Evolutionary conservation across 1,284 basidiomycete species (phyloP).

Genomic region (Cystobasidium pallidum): DNA sequence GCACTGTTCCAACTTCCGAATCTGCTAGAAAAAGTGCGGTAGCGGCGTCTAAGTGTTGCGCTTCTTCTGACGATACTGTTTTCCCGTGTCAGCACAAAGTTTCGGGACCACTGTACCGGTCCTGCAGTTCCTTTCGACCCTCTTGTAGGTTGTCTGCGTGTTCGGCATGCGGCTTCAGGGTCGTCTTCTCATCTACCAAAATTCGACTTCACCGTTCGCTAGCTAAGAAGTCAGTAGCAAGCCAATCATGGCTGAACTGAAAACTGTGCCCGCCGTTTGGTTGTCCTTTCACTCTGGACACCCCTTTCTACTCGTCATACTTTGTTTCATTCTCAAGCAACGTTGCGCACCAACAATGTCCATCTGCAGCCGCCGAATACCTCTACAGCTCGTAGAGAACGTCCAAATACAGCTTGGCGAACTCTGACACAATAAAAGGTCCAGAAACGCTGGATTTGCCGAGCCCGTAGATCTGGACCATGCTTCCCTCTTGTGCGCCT

Average conservation of each 20-base stretch:
- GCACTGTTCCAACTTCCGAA: not conserved
- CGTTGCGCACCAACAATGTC: too few relatives aligned
- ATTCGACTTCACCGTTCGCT: conserved; percentile 80
- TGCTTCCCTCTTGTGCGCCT: conserved; percentile 24
- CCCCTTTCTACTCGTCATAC: too few relatives aligned
- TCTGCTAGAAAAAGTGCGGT: conserved; percentile 56
- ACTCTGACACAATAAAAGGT: conserved; percentile 38
- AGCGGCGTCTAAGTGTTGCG: conserved; percentile 62
- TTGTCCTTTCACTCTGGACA: too few relatives aligned
- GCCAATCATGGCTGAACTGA: not conserved
- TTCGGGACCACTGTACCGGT: conserved; percentile 53
- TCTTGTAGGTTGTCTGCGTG: conserved; percentile 73
- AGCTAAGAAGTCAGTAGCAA: not conserved
- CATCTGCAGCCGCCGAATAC: not conserved
- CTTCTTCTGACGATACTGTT: conserved; percentile 87
- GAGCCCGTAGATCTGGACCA: conserved; percentile 43
- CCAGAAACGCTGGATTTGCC: conserved; percentile 38
- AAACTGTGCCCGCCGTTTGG: too few relatives aligned
- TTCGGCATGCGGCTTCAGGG: conserved; percentile 68
- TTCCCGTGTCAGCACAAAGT: conserved; percentile 65
- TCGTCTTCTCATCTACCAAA: conserved; percentile 70
- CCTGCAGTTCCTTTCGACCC: conserved; percentile 61
- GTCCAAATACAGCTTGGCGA: conserved; percentile 42
- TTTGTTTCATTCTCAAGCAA: not conserved
- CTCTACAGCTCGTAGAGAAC: conserved; percentile 34